Conservation (phyloP, 1,284 basidiomycete genomes). For the Malassezia furfur region DNA sequence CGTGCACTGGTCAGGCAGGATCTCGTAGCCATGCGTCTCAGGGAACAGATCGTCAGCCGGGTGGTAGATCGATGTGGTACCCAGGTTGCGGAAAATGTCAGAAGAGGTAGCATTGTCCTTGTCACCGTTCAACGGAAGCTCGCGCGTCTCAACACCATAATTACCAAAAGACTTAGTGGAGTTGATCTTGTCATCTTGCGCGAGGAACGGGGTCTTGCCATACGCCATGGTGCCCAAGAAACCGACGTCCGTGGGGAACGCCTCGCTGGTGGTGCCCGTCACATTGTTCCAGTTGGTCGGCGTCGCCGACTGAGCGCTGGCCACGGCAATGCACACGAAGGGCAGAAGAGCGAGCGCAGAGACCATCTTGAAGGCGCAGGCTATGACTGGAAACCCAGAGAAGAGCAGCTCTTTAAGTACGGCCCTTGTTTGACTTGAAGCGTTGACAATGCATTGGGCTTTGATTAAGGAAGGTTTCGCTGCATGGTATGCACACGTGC, state of each 20-base stretch:
- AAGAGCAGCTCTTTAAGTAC: not conserved
- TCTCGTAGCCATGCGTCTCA: slow-evolving; percentile 8
- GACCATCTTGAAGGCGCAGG: not conserved
- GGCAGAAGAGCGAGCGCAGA: not conserved
- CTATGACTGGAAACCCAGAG: not conserved
- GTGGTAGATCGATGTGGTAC: slow-evolving; percentile 14
- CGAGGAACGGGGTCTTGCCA: slow-evolving; percentile 33
- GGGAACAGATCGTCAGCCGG: slow-evolving; percentile 14
- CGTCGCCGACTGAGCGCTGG: not conserved
- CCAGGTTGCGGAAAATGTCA: slow-evolving; percentile 36
- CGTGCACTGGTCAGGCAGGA: slow-evolving; percentile 19
- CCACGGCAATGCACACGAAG: not conserved
- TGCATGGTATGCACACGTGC: too few relatives aligned
- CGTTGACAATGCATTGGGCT: too few relatives aligned
- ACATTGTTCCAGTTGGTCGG: slow-evolving; percentile 5
- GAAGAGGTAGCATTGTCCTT: slow-evolving; percentile 16
- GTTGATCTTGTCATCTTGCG: slow-evolving; percentile 24
- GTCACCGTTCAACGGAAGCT: slow-evolving; percentile 19
- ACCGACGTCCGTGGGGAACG: slow-evolving; percentile 41
- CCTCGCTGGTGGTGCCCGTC: slow-evolving; percentile 14
- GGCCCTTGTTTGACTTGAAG: too few relatives aligned
- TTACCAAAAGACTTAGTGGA: slow-evolving; percentile 1
- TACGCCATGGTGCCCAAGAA: slow-evolving; percentile 23
- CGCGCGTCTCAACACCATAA: slow-evolving; percentile 22
- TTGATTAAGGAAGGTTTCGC: too few relatives aligned